Evolutionary conservation across 352 stramenopile genomes (phyloP).

Genomic region (Phytophthora pinifolia): DNA sequence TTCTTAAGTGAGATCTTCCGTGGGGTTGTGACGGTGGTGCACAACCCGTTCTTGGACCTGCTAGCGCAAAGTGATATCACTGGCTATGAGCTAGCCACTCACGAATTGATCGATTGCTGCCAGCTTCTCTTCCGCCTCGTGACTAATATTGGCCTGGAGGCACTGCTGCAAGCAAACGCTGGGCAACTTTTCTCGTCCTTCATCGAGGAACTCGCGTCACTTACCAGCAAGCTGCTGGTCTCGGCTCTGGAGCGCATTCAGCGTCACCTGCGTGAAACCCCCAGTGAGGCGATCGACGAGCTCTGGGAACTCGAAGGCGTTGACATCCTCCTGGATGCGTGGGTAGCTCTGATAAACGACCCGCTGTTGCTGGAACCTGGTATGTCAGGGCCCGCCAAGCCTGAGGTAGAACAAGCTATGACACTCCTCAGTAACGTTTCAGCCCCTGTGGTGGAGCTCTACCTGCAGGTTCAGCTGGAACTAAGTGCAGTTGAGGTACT

Average conservation of each 20-base stretch:
- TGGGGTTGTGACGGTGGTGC: constrained; percentile 59
- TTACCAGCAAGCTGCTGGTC: constrained; percentile 72
- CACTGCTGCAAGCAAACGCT: constrained; percentile 39
- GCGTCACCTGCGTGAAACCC: constrained; percentile 46
- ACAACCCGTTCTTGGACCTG: constrained; percentile 77
- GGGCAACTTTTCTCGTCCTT: constrained; percentile 56
- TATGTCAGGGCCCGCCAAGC: constrained; percentile 17
- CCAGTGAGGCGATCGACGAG: constrained; percentile 57
- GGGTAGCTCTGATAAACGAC: constrained; percentile 71
- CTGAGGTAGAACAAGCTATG: constrained; percentile 40
- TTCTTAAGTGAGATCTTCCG: constrained; percentile 75
- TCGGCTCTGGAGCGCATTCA: constrained; percentile 67
- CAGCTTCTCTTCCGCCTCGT: constrained; percentile 78
- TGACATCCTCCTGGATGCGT: constrained; percentile 80
- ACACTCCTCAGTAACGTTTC: constrained; percentile 56
- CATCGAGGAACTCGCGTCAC: constrained; percentile 64
- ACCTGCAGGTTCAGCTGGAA: constrained; percentile 75
- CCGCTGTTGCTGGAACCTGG: constrained; percentile 45
- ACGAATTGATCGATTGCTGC: constrained; percentile 84
- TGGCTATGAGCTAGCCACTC: constrained; percentile 67
- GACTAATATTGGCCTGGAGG: constrained; percentile 69
- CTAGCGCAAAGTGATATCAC: constrained; percentile 60
- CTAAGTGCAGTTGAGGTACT: constrained; percentile 65
- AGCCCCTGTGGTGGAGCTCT: constrained; percentile 67
- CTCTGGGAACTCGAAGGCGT: constrained; percentile 85